Conservation (phyloP, 1,284 basidiomycete genomes). For the Microbotryum lychnidis-dioicae region DNA sequence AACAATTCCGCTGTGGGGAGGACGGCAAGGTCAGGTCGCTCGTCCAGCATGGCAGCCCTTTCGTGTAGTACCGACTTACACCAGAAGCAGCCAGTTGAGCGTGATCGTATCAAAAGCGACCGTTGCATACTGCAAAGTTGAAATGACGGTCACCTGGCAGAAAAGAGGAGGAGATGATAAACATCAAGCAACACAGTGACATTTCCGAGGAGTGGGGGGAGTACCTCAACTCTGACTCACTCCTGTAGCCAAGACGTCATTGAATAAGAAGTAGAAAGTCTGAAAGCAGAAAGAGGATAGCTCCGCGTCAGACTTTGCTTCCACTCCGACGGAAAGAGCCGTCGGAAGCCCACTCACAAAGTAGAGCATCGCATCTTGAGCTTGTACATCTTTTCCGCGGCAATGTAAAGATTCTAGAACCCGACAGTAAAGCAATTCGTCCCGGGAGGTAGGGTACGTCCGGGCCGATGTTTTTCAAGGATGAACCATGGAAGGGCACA, state of each 20-base stretch:
- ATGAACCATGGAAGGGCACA: constrained; percentile 51
- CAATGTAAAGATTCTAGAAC: constrained; percentile 36
- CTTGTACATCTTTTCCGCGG: constrained; percentile 47
- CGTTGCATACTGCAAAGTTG: constrained; percentile 65
- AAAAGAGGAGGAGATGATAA: too few relatives aligned
- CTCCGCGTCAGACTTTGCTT: background rate
- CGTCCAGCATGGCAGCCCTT: too few relatives aligned
- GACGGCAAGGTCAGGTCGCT: background rate
- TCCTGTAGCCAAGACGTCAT: constrained; percentile 57
- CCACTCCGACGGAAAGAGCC: background rate
- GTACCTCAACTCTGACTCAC: too few relatives aligned
- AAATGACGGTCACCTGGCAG: constrained; percentile 53
- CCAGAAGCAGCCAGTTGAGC: constrained; percentile 47
- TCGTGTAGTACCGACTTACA: constrained; percentile 18
- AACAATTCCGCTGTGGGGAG: constrained; percentile 11
- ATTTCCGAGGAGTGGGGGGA: too few relatives aligned
- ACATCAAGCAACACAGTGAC: too few relatives aligned
- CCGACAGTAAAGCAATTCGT: constrained; percentile 57
- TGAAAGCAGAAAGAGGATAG: background rate
- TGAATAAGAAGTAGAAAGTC: background rate
- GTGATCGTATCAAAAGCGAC: constrained; percentile 48
- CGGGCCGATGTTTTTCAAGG: constrained; percentile 35
- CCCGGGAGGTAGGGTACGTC: constrained; percentile 52
- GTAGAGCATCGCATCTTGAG: constrained; percentile 26
- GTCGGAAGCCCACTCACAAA: constrained; percentile 37